Conservation (phyloP, 2,329 filamentous ascomycete species). For the Aspergillus sp. region DNA sequence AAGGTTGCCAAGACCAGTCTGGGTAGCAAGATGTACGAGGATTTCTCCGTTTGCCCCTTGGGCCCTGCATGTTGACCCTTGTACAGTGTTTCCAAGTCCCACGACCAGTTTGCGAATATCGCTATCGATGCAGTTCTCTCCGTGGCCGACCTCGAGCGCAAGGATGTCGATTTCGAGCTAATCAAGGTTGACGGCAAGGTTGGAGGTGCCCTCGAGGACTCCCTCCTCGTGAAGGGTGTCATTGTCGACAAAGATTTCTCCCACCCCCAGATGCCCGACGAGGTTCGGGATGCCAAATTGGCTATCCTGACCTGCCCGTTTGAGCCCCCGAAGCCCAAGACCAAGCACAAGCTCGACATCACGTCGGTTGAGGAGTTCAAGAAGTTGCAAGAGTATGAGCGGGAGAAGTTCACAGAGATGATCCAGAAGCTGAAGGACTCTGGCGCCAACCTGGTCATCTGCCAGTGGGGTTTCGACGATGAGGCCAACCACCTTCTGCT, state of each 20-base stretch:
- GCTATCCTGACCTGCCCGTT: conserved; percentile 98
- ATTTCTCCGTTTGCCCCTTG: neutral
- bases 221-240: conserved; percentile 92
- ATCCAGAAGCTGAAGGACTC: conserved; percentile 97
- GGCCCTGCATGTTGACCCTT: conserved; percentile 19
- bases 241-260: conserved; percentile 99
- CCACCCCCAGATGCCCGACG: conserved; percentile 96
- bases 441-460: conserved; percentile 95
- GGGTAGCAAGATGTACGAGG: conserved; percentile 81
- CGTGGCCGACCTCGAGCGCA: conserved; percentile 91
- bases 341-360: conserved; percentile 98
- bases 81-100: conserved; percentile 81
- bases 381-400: conserved; percentile 93
- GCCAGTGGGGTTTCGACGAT: conserved; percentile 99
- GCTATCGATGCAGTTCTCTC: conserved; percentile 96
- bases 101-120: conserved; percentile 97
- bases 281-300: conserved; percentile 93
- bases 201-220: conserved; percentile 89
- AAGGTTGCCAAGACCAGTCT: conserved; percentile 95
- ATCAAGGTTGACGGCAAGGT: conserved; percentile 99
- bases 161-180: conserved; percentile 97
- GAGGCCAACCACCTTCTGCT: conserved; percentile 97
- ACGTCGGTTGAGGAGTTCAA: conserved; percentile 97
- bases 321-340: conserved; percentile 98
- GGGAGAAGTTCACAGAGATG: conserved; percentile 97